Evolutionary conservation across 345 rosid genomes (phyloP).

Genomic region (Reutealis trisperma): DNA sequence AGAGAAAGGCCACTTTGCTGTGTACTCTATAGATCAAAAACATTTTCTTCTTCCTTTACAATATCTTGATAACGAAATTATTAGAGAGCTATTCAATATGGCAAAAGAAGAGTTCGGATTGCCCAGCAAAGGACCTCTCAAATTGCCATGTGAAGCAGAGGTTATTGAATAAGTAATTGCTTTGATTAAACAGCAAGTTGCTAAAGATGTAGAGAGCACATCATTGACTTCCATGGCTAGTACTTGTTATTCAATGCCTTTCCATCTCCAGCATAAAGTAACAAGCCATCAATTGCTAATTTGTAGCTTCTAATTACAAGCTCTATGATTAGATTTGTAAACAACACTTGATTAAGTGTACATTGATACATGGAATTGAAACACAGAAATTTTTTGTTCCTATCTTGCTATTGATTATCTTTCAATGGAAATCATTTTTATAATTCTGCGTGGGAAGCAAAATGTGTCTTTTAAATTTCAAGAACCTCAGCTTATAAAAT

Average conservation of each 20-base stretch:
- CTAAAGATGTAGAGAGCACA: no score
- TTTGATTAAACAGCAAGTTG: no score
- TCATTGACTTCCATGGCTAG: not conserved
- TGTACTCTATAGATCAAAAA: slow-evolving; percentile 2
- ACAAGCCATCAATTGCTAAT: not conserved
- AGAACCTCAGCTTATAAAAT: no score
- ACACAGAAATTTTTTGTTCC: no score
- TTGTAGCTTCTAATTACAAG: not conserved
- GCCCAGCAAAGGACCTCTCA: slow-evolving; percentile 11
- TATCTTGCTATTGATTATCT: no score
- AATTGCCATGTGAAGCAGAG: slow-evolving; percentile 11
- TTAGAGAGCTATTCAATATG: slow-evolving; percentile 7
- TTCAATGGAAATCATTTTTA: no score
- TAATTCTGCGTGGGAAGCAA: no score
- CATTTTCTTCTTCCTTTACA: slow-evolving; percentile 2
- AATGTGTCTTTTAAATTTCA: no score
- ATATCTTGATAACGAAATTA: slow-evolving; percentile 11
- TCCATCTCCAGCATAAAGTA: not conserved
- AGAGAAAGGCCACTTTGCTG: slow-evolving; percentile 16
- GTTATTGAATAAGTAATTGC: not conserved
- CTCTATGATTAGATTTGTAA: not conserved
- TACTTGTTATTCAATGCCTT: not conserved
- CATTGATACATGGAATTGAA: no score
- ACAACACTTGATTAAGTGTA: not conserved
- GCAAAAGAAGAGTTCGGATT: not conserved